Base-by-base conservation (phyloP, 2,329 filamentous ascomycete species). In the Talaromyces pinophilus region DNA sequence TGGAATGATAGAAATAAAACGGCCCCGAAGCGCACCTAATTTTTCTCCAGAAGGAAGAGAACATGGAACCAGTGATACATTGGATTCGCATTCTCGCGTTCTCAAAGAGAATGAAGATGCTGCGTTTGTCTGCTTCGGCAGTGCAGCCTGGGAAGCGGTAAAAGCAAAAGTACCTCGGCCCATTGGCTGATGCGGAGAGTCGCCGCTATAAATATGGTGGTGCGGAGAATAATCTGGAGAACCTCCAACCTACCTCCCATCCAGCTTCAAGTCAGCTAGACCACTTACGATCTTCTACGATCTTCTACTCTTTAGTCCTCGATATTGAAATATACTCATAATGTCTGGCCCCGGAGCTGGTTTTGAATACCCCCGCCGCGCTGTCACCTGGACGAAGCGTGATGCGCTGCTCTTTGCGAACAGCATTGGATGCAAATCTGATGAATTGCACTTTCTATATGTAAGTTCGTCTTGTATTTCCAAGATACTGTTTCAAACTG, bases 371-470 rank as follows among this genome's bases (percentile, higher is more conserved):
- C 92, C 92, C 66, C 79, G 86, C 59, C 82, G 87, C 74, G 86
- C 90, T 75, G 92, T 96, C 11, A 86, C 89, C 72, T 97, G 93
- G 93, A 80, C 92, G 73, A 93, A 93, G 86, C 88, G 93, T 71
- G 93, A 97, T 83, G 87, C 89, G 42, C 84, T 97, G 68, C 88
- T 98, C 68, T 97, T 97, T 78, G 93, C 93, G 72, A 90, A 90
- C 79, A 94, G 90, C 81, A 94, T 97, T 77, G 93, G 93, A 65
- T 89, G 86, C 75, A 94, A 87, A 13, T 85, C 86, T n/a, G 89
- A 96, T 72, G 93, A 97, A 83, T 87, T 97, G 74, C 92, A 97
- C 77, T 96, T 94, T 77, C 88, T 97, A 81, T 97, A 93, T 74
- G 92, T 95, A n/a, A n/a, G 17, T 59, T 35, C 15, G 44, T 38